Evolutionary conservation across 768 basidiomycete species (phyloP), one percentile per base, ranked within the genome.

Genomic region (Calocybe cyanea): DNA sequence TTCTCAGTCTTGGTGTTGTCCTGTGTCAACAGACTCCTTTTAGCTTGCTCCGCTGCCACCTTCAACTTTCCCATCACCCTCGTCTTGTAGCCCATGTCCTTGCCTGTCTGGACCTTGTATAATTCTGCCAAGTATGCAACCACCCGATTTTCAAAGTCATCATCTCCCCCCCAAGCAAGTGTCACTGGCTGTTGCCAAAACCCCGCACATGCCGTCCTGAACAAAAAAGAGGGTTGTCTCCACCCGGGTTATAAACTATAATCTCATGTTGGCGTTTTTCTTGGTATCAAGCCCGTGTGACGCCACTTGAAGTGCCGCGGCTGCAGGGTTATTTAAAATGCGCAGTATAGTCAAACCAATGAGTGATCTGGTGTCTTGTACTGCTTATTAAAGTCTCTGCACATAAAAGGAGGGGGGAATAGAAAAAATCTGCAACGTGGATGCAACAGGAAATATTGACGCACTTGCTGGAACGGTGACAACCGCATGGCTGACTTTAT

Each of bases 401-500:
- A 28, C 5, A n/a, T n/a, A n/a, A n/a, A n/a, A n/a, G n/a, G n/a
- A n/a, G n/a, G n/a, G n/a, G 65, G 35, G 63, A 60, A 44, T 67
- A 80, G 64, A 83, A 83, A 72, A 84, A 83, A 55, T 72, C 68
- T 69, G 41, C 1, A 7, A 3, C 6, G n/a, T 31, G 11, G 6
- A 35, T 23, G 6, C 4, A 8, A 25, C 18, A 28, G 25, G 38
- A 49, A 20, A 20, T 10, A 34, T 28, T 7, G 17, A 58, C 64
- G 25, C 72, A 81, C 73, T 67, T 19, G 82, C 80, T 30, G 82
- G 82, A 41, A 85, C 71, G 30, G 70, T 73, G 51, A 76, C 61
- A 48, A 80, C 76, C 43, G 80, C 81, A 64, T 83, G 74, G 28
- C 72, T 80, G 63, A 83, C 77, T 52, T 71, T 73, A 57, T 74